phyloP scores from a whole-genome alignment of 176 grass and related monocot genomes.

The Ensete glaucum region DNA sequence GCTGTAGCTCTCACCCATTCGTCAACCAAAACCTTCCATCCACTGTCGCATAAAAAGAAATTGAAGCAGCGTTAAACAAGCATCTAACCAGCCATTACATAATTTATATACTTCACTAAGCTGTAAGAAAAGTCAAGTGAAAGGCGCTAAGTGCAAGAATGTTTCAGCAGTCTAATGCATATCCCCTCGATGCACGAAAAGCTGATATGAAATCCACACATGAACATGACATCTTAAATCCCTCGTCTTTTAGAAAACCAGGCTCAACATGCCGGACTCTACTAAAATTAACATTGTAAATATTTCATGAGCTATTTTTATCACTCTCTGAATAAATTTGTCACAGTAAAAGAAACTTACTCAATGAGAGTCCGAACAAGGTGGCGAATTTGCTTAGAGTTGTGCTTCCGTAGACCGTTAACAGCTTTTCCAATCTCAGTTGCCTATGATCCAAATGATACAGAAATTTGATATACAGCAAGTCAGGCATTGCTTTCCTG shows the following conservation, averaged over 20 bases:
- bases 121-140: background rate
- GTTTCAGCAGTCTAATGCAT: background rate
- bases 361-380: slow-evolving; percentile 57
- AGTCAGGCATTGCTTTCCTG: background rate
- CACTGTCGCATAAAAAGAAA: slow-evolving; percentile 21
- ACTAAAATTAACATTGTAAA: background rate
- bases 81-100: slow-evolving; percentile 4
- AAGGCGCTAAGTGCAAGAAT: background rate
- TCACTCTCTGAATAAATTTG: background rate
- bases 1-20: slow-evolving; percentile 48
- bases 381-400: slow-evolving; percentile 54
- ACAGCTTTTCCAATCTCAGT: slow-evolving; percentile 58
- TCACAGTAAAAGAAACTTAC: slow-evolving; percentile 25
- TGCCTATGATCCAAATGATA: slow-evolving; percentile 26
- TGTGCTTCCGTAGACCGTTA: slow-evolving; percentile 44
- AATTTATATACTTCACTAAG: too few species aligned
- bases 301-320: background rate
- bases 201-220: background rate
- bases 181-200: background rate
- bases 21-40: slow-evolving; percentile 67
- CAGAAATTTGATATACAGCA: slow-evolving; percentile 7
- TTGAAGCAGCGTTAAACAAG: slow-evolving; percentile 1
- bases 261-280: background rate
- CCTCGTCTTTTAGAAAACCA: background rate
- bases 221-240: background rate